Evolutionary conservation across 2,329 filamentous ascomycete genomes (phyloP), one percentile per base, ranked within the genome.

Genomic region (Phialophora macrospora): DNA sequence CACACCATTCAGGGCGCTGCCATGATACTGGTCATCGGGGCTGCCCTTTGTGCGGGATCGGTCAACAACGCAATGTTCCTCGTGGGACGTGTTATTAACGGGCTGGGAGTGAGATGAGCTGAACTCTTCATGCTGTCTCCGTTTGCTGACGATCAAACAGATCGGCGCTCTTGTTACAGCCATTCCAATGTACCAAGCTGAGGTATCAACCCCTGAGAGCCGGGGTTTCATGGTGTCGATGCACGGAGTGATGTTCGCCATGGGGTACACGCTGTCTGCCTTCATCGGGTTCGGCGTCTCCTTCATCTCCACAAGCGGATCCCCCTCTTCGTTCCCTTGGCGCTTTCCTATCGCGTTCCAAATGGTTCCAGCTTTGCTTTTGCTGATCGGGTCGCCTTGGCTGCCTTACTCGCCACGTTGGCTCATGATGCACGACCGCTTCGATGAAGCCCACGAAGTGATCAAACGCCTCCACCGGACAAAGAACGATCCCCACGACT

Each of bases 321-420:
- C 66, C 6, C 8, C 78, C 81, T 72, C 70, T n/a, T 68, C 68
- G 11, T 72, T 72, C 49, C 68, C 68, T 32, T 72, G 68, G 67
- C 64, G 70, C 9, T 72, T 72, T 32, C 70, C 70, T 1, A 81
- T 83, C 2, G 79, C 80, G 0, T 77, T 82, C 55, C 80, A 82
- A 68, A 75, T 73, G 34, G 71, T 77, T 2, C 78, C 78, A 20
- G 75, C 80, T 0, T 60, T 81, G 4, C 71, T 80, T 11, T 74
- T 82, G 3, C 74, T 82, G 0, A 71, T 73, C 14, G 77, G 77
- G 17, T 77, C 74, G 44, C 73, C 73, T 7, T 77, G 74, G 70
- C 74, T 83, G 9, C 91, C 90, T 0, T 79, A 76, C 61, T 80
- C 78, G 12, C 80, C 80, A 9, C 76, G 80, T 48, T 81, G 79